These are phyloP conservation scores for Mollisia scopiformis DNA, from an alignment of 2,329 filamentous ascomycete species.

Conservation along the genomic window DNA sequence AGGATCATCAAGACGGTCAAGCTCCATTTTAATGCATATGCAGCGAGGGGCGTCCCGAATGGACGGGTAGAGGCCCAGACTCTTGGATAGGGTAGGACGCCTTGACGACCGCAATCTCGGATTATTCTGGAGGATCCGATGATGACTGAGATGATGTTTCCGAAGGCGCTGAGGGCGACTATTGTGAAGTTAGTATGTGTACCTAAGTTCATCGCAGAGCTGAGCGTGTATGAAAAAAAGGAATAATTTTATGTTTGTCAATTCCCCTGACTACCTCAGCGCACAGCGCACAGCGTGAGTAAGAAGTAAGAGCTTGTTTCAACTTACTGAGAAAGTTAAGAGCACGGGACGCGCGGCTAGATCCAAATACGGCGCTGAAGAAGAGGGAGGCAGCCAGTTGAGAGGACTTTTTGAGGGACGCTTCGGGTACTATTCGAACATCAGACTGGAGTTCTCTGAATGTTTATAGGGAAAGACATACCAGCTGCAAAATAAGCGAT, in stretches of 20 bases:
- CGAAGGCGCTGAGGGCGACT: constrained; percentile 50
- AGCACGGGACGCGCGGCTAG: constrained; percentile 46
- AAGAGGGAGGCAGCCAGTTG: too few relatives aligned
- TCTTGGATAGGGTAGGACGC: constrained; percentile 59
- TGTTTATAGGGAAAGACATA: too few relatives aligned
- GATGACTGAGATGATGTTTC: constrained; percentile 51
- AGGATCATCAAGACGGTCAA: constrained; percentile 63
- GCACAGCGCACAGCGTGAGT: too few relatives aligned
- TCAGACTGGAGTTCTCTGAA: too few relatives aligned
- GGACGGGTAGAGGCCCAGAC: constrained; percentile 67
- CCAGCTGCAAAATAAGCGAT: constrained; percentile 63
- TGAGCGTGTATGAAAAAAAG: too few relatives aligned
- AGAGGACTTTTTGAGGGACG: too few relatives aligned
- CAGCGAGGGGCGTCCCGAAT: constrained; percentile 64
- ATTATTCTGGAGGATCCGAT: constrained; percentile 59
- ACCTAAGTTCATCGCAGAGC: too few relatives aligned
- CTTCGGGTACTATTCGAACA: too few relatives aligned
- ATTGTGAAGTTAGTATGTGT: too few relatives aligned
- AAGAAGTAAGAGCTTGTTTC: too few relatives aligned
- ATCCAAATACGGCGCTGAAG: constrained; percentile 55
- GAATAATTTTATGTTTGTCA: too few relatives aligned
- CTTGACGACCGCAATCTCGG: constrained; percentile 62
- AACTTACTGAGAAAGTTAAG: constrained; percentile 49
- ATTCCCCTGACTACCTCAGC: too few relatives aligned
- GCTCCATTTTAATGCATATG: constrained; percentile 59